Evolutionary conservation across 345 rosid genomes (phyloP).

Genomic region (Gossypioides kirkii): DNA sequence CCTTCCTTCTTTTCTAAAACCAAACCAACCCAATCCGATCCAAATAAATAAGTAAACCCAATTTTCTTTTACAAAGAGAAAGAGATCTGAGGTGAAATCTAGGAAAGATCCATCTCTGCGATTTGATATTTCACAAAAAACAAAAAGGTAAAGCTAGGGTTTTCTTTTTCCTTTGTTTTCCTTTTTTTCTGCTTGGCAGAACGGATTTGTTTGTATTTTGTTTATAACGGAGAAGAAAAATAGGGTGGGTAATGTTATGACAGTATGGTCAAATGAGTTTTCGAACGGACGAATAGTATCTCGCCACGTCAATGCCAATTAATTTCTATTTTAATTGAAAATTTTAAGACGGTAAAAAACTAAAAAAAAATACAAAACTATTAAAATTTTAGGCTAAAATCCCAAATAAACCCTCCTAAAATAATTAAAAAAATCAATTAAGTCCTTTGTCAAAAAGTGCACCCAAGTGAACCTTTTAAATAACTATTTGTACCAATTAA

Average conservation of each 20-base stretch:
- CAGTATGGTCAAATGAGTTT: not conserved
- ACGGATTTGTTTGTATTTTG: not conserved
- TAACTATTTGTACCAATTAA: too few relatives aligned
- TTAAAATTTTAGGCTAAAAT: too few relatives aligned
- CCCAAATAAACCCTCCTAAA: too few relatives aligned
- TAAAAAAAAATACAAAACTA: too few relatives aligned
- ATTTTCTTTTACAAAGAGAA: not conserved
- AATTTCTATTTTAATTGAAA: not conserved
- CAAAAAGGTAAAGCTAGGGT: not conserved
- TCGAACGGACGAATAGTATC: not conserved
- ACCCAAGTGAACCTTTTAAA: too few relatives aligned
- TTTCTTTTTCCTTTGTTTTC: too few relatives aligned
- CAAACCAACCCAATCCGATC: not conserved
- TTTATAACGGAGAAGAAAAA: not conserved
- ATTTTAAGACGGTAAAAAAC: too few relatives aligned
- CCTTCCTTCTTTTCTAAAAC: not conserved
- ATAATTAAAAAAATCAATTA: too few relatives aligned
- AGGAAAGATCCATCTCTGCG: not conserved
- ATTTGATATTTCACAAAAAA: not conserved
- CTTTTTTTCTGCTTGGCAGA: not conserved
- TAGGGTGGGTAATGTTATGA: not conserved
- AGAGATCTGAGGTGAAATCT: conserved; percentile 8
- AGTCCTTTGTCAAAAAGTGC: too few relatives aligned
- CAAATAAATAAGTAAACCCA: not conserved
- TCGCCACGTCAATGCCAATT: conserved; percentile 1